These are phyloP conservation scores for Rhinocladiella mackenziei DNA, from an alignment of 2,329 filamentous ascomycete species.

Conservation along the genomic window DNA sequence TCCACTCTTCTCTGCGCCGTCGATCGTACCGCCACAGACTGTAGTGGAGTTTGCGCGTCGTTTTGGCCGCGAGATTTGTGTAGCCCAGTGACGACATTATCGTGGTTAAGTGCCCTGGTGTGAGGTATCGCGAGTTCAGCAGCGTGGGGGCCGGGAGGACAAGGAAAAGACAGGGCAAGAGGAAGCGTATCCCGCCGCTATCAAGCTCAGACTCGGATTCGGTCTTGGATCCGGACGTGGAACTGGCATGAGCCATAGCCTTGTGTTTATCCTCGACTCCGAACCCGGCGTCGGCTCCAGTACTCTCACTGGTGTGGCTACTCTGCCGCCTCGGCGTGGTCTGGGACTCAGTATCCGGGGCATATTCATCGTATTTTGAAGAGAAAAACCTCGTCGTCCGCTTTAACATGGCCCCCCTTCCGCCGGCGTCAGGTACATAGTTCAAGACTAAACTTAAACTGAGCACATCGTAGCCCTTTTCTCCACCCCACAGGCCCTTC, in stretches of 20 bases:
- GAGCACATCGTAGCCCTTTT: slow-evolving; percentile 77
- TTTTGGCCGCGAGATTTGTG: slow-evolving; percentile 59
- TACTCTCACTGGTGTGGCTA: neutral
- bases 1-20: slow-evolving; percentile 15
- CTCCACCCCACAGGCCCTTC: slow-evolving; percentile 31
- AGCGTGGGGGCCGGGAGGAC: slow-evolving; percentile 87
- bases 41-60: slow-evolving; percentile 79
- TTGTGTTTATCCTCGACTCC: neutral
- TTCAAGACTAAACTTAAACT: slow-evolving; percentile 91
- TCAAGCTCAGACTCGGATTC: too few species aligned
- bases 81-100: slow-evolving; percentile 81
- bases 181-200: too few species aligned
- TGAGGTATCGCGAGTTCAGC: slow-evolving; percentile 84
- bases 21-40: slow-evolving; percentile 68
- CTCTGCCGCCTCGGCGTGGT: neutral
- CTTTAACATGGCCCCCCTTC: slow-evolving; percentile 78
- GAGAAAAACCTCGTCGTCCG: slow-evolving; percentile 67
- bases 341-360: too few species aligned
- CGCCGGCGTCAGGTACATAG: slow-evolving; percentile 74
- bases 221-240: too few species aligned
- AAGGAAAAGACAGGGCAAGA: slow-evolving; percentile 73
- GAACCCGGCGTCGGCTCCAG: neutral
- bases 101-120: slow-evolving; percentile 61
- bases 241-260: too few species aligned
- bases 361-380: neutral